A percentile compares a stretch with the other conserved stretches of the same genome.
Evolutionary conservation across 345 rosid species (phyloP).

Genomic region (Cardiospermum halicacabum): DNA sequence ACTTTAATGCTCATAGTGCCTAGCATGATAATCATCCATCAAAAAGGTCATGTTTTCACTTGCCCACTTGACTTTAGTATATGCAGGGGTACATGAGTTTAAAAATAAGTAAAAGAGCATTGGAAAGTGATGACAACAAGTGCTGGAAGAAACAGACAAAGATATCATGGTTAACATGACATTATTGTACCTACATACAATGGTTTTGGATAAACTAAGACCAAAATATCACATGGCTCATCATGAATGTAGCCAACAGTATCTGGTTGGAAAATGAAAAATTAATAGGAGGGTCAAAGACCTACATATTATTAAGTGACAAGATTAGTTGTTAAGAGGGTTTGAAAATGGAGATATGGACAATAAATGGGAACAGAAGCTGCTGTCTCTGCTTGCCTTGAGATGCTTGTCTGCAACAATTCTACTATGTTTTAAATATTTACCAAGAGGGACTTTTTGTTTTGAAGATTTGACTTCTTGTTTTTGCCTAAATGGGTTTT

Average conservation of each 20-base stretch:
- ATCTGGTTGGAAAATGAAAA: not conserved
- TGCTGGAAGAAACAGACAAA: constrained; percentile 12
- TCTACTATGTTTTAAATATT: not conserved
- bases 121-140: not conserved
- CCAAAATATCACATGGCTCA: constrained; percentile 8
- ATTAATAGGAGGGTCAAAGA: constrained; percentile 13
- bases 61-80: not conserved
- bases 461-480: not conserved
- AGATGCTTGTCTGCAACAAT: not conserved
- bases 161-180: constrained; percentile 3
- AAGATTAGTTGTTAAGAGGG: constrained; percentile 8
- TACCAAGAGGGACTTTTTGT: not conserved
- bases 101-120: not conserved
- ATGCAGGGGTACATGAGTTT: not conserved
- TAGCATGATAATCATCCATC: constrained; percentile 5
- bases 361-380: not conserved
- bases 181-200: not conserved
- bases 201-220: constrained; percentile 8
- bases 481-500: not conserved
- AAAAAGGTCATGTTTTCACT: not conserved
- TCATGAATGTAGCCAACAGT: constrained; percentile 11
- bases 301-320: not conserved
- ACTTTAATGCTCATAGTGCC: constrained; percentile 19
- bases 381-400: not conserved
- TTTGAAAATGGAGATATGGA: not conserved